A percentile compares a stretch with the other conserved stretches of the same genome.
phyloP scores from a whole-genome alignment of 345 rosid species.

The Bruguiera sexangula region DNA sequence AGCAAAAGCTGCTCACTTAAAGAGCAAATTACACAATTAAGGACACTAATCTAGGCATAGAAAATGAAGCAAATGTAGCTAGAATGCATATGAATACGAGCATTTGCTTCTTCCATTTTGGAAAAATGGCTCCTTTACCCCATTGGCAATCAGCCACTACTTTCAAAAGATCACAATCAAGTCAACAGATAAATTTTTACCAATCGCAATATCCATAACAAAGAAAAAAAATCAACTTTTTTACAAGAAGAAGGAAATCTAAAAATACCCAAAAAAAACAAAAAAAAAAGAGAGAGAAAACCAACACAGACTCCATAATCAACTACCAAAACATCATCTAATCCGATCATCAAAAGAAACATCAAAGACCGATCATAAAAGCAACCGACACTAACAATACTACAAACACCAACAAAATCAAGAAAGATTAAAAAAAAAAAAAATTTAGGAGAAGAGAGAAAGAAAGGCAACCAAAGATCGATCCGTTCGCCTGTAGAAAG shows the following conservation, averaged over 20 bases:
- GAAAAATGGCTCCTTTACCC: conserved; percentile 7
- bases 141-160: conserved; percentile 2
- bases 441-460: conserved; percentile 9
- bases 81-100: conserved; percentile 11
- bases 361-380: conserved; percentile 29
- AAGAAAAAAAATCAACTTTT: neutral
- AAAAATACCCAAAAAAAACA: conserved; percentile 5
- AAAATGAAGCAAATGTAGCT: conserved; percentile 33
- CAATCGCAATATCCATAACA: neutral
- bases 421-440: conserved; percentile 4
- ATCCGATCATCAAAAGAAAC: conserved; percentile 35
- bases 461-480: conserved; percentile 51
- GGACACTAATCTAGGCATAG: conserved; percentile 16
- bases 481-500: conserved; percentile 27
- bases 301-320: conserved; percentile 5
- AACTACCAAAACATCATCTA: conserved; percentile 9
- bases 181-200: conserved; percentile 2
- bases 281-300: neutral
- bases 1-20: conserved; percentile 9
- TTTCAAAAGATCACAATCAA: neutral
- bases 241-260: neutral
- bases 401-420: neutral
- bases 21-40: conserved; percentile 18
- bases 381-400: conserved; percentile 15
- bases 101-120: conserved; percentile 19